These are phyloP conservation scores for Apiotrichum montevideense DNA, from an alignment of 1,284 basidiomycete species.

Conservation along the genomic window DNA sequence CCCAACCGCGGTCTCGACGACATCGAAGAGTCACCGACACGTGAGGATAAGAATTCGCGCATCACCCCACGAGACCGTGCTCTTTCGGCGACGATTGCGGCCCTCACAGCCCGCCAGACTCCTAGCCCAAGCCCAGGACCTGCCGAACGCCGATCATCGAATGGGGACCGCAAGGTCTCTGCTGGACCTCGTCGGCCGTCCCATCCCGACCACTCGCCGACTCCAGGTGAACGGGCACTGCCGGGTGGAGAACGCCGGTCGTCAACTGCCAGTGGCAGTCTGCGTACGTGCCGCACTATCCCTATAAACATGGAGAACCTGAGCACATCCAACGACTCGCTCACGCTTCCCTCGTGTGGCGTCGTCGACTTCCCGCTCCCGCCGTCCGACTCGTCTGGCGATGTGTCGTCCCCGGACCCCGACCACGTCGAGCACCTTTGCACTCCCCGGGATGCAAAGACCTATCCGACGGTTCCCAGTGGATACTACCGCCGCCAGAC, in stretches of 20 bases:
- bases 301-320: conserved; percentile 20
- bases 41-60: not conserved
- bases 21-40: conserved; percentile 8
- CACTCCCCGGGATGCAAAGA: conserved; percentile 10
- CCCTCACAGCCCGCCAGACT: conserved; percentile 5
- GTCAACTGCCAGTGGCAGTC: not conserved
- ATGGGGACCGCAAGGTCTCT: no score
- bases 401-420: conserved; percentile 14
- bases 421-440: conserved; percentile 21
- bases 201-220: no score
- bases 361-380: conserved; percentile 20
- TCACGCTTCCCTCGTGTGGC: conserved; percentile 3
- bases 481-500: conserved; percentile 1
- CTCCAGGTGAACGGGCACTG: no score
- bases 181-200: no score
- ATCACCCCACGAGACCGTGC: conserved; percentile 6
- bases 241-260: no score
- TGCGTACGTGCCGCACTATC: conserved; percentile 1
- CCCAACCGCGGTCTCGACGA: conserved; percentile 6
- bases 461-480: conserved; percentile 3
- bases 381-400: conserved; percentile 16
- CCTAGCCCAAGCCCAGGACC: not conserved
- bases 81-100: conserved; percentile 10
- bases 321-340: conserved; percentile 15
- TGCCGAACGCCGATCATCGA: not conserved